Evolutionary conservation across 2,329 filamentous ascomycete species (phyloP), one percentile per base, ranked within the genome.

Genomic region (Aspergillus costaricaensis): DNA sequence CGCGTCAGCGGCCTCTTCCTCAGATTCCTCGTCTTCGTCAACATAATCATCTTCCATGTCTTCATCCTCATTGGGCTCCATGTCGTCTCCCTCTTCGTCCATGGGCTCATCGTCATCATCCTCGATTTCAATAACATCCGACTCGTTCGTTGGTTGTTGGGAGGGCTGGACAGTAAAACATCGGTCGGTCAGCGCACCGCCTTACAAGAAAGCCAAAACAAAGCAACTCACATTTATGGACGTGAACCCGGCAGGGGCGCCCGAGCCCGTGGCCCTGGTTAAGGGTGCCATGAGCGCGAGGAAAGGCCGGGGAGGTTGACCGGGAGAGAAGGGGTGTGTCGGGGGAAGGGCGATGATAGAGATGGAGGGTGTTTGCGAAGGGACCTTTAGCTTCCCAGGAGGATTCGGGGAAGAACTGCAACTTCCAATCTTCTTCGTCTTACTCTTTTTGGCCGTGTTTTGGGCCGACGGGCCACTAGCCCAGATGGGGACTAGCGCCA

Each of bases 41-140:
- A 73, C 63, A 55, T 69, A 73, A 55, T 73, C 67, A 39, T 70
- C 64, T 15, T 65, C 68, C 41, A 72, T 69, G 21, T 73, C 70
- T 38, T 71, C 71, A 6, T 74, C 69, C n/a, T 74, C 70, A 4
- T 55, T 47, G 9, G 41, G 25, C 27, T 55, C 53, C n/a, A 47
- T 12, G 12, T 44, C 53, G 19, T 55, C 53, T 4, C n/a, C 39
- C 23, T 55, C 52, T 15, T 55, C 52, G 10, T 70, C 67, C 60
- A 71, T 68, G 15, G 62, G 56, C 51, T 69, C 71, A 6, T 68
- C 66, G 8, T 74, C 71, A 23, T 75, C 73, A 39, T 72, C 71
- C 30, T 76, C 74, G 43, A 79, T 76, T 57, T 72, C 76, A 63
- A 79, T 77, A 23, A 78, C 65, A 60, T 77, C 77, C 4, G 71